Evolutionary conservation across 768 basidiomycete species (phyloP), one percentile per base, ranked within the genome.

Genomic region (Boletus rubescentipes): DNA sequence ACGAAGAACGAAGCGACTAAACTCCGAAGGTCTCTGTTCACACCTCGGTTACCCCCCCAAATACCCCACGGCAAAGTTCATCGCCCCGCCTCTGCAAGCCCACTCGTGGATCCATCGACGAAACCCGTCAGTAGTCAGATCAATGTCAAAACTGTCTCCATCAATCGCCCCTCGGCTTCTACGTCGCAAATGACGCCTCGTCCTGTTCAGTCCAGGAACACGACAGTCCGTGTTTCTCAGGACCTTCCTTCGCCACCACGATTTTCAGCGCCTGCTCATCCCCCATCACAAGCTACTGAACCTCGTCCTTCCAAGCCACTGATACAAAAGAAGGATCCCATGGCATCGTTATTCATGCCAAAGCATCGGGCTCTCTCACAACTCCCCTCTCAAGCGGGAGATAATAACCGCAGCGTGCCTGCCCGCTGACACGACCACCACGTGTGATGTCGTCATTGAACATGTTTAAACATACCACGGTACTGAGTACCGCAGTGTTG

Each of bases 1-100:
- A 85, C 89, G 7, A 82, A 81, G 53, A 76, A 75, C 39, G 87
- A 91, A 61, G 85, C 88, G 11, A 84, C 80, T 26, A 87, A 82
- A 67, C 70, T 86, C 42, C 83, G 85, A 67, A 82, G 79, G 66
- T 79, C 80, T 30, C 71, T 89, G 61, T 86, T 82, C 61, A 72
- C 72, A 42, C 66, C 79, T 44, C 78, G 79, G 40, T 75, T 79
- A 53, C 54, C 83, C 31, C 82, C 82, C n/a, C 79, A 83, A 18
- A 79, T 81, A 78, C 35, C 65, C 38, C 69, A 66, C 21, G 68
- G 73, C 43, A 83, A 80, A 67, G 69, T 67, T 49, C 74, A 75
- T 61, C 76, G 73, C 53, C 54, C 66, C 26, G 47, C 70, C 41
- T 57, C 70, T 46, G 65, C 71, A 56, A 67, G 72, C 48, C 71